A percentile compares a stretch with the other conserved stretches of the same genome.
These are phyloP conservation scores for Arctium minus DNA, from an alignment of 129 eudicot species.

Conservation along the genomic window DNA sequence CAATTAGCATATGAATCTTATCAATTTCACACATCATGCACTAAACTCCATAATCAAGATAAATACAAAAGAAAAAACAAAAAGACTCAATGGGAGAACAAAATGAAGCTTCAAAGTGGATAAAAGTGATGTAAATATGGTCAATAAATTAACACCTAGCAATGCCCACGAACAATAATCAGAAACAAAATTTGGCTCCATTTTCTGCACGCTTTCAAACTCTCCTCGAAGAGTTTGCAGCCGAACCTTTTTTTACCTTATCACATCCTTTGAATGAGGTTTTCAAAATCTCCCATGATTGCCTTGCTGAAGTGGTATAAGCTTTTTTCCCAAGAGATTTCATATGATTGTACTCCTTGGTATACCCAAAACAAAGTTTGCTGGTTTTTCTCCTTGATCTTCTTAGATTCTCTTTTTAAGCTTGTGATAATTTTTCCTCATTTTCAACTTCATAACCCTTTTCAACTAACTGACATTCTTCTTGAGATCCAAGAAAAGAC, in stretches of 20 bases:
- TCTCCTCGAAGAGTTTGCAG: conserved; percentile 15
- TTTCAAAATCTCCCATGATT: neutral
- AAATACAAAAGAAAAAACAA: too few species aligned
- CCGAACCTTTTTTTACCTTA: neutral
- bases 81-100: too few species aligned
- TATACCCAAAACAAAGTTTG: neutral
- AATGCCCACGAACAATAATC: neutral
- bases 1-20: too few species aligned
- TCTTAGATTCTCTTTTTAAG: neutral
- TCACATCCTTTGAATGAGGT: neutral
- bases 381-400: neutral
- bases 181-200: neutral
- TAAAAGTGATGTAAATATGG: too few species aligned
- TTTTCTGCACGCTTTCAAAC: neutral
- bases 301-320: neutral
- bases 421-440: neutral
- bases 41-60: too few species aligned
- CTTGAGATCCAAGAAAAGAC: neutral
- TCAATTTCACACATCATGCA: too few species aligned
- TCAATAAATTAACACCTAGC: neutral
- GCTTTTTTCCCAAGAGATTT: neutral
- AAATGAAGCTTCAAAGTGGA: too few species aligned
- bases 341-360: neutral
- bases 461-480: neutral
- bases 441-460: neutral